These are phyloP conservation scores for Trichoderma sp. DNA, from an alignment of 2,329 filamentous ascomycete species.

Conservation along the genomic window DNA sequence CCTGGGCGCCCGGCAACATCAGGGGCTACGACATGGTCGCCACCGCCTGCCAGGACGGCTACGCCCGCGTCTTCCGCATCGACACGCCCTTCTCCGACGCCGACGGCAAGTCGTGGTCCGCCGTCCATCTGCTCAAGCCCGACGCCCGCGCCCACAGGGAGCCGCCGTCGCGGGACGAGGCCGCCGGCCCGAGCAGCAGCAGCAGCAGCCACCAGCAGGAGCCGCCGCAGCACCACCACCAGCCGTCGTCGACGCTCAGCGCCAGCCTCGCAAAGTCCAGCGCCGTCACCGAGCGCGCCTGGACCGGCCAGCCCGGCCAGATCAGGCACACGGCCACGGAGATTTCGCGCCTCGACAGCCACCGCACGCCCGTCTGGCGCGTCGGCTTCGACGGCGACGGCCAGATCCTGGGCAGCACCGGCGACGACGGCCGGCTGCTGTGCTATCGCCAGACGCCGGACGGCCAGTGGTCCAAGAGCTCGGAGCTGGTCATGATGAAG, in stretches of 20 bases:
- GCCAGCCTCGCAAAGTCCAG: conserved; percentile 52
- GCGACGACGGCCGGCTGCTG: conserved; percentile 67
- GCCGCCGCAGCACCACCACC: conserved; percentile 30
- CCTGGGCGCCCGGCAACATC: conserved; percentile 90
- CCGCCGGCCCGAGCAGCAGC: not conserved
- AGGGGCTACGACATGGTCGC: conserved; percentile 87
- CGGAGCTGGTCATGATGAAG: conserved; percentile 57
- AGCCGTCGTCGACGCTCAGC: conserved; percentile 46
- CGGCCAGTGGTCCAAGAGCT: conserved; percentile 58
- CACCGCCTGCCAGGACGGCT: conserved; percentile 89
- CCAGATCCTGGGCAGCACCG: conserved; percentile 70
- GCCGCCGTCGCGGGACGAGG: conserved; percentile 31
- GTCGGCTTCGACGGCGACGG: conserved; percentile 69
- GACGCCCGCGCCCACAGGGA: conserved; percentile 28
- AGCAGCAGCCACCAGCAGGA: conserved; percentile 21
- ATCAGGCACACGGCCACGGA: conserved; percentile 61
- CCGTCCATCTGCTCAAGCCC: conserved; percentile 42
- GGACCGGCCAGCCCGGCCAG: conserved; percentile 60
- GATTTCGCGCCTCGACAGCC: conserved; percentile 63
- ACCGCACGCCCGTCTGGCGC: conserved; percentile 71
- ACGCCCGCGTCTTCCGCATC: conserved; percentile 82
- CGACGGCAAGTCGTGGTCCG: conserved; percentile 51
- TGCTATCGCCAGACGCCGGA: conserved; percentile 60
- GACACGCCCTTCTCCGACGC: conserved; percentile 53
- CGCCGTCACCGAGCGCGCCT: conserved; percentile 45